Percentiles rank a stretch among this genome's conserved stretches.
These are phyloP conservation scores for Saturnispora kantuleensis DNA, from an alignment of 805 yeast species.

Conservation along the genomic window DNA sequence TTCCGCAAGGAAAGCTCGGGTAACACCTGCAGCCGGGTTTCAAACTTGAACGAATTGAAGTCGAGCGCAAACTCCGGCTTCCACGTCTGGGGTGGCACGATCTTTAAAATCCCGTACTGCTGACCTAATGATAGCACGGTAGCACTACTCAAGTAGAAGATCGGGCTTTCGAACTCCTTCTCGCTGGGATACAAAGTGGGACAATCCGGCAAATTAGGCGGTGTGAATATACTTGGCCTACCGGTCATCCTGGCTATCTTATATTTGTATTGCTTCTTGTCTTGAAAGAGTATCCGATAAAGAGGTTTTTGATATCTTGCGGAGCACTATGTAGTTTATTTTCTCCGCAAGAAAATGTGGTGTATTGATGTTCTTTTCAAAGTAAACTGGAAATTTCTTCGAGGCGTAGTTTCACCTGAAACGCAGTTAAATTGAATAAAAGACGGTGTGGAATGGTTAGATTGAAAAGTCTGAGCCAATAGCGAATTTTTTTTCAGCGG, in stretches of 20 bases:
- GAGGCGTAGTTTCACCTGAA: too few relatives aligned
- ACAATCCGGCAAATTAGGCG: constrained; percentile 4
- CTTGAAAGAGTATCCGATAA: too few relatives aligned
- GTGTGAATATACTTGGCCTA: not conserved
- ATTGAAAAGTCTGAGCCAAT: too few relatives aligned
- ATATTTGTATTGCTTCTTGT: too few relatives aligned
- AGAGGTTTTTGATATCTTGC: too few relatives aligned
- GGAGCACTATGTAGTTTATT: too few relatives aligned
- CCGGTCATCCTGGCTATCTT: not conserved
- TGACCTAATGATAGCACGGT: constrained; percentile 34
- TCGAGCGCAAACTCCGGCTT: constrained; percentile 48
- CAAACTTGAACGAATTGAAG: constrained; percentile 44
- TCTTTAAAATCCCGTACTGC: constrained; percentile 41
- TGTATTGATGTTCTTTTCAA: too few relatives aligned
- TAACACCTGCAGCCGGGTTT: constrained; percentile 58
- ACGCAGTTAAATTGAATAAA: too few relatives aligned
- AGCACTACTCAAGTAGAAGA: constrained; percentile 34
- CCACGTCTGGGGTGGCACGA: constrained; percentile 46
- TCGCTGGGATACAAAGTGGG: constrained; percentile 26
- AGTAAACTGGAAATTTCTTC: too few relatives aligned
- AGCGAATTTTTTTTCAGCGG: too few relatives aligned
- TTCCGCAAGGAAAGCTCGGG: constrained; percentile 55
- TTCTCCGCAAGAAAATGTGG: too few relatives aligned
- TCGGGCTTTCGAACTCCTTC: constrained; percentile 40
- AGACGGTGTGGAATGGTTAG: too few relatives aligned